Evolutionary conservation across 495 filamentous ascomycete genomes (phyloP), one percentile per base, ranked within the genome.

Genomic region (Talaromyces ruber): DNA sequence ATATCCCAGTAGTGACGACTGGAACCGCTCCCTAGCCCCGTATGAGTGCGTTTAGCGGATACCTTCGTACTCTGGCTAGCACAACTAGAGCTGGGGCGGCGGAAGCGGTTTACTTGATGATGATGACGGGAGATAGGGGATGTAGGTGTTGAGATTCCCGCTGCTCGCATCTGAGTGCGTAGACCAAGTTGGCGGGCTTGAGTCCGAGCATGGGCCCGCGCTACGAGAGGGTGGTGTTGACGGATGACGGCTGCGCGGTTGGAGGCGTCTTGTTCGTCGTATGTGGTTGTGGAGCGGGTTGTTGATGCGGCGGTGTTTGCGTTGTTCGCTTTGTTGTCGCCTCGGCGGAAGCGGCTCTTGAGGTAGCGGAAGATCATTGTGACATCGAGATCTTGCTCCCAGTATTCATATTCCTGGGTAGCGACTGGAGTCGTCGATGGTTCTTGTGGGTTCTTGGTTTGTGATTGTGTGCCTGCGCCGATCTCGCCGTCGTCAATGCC

Each of bases 361-460:
- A 97, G 83, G 71, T 92, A 94, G 43, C 86, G 84, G 77, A 96
- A 96, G n/a, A 96, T 86, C 72, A 93, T 87, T 71, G 85, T 85
- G 62, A 96, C 81, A 65, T 96, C 91, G 4, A 96, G 82, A 14
- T 92, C 88, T 37, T 84, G 86, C 69, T 96, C 91, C 93, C 93
- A 97, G 70, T 96, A 93, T 29, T 92, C 88, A 47, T 84, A 81
- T 55, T 79, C 77, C 22, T 74, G 69, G 45, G 77, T 74, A 3
- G 72, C 32, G 18, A 71, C 71, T 4, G 71, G 55, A 8, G 71
- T 67, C 62, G 79, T 73, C 8, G 72, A 68, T 12, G 68, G 62
- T 14, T 80, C 76, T 18, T 61, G 62, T 53, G 62, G 14, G 12
- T 63, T 60, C 16, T 65, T 39, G 59, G 52, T 51, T 47, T 28